phyloP scores from a whole-genome alignment of 495 filamentous ascomycete genomes.

The Penicillium silybi region DNA sequence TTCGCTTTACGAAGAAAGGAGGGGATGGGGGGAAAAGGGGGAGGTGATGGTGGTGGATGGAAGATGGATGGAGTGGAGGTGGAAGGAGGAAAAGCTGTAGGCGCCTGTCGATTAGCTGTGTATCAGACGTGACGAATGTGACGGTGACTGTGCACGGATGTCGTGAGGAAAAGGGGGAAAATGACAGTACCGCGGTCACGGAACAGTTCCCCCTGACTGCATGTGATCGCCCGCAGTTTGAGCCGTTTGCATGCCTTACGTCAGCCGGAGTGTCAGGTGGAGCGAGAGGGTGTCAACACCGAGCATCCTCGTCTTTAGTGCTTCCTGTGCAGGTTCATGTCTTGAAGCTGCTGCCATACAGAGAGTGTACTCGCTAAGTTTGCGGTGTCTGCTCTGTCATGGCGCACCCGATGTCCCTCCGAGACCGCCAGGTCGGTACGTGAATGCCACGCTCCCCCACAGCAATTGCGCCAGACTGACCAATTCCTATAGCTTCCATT shows the following conservation, averaged over 20 bases:
- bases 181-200: conserved; percentile 5
- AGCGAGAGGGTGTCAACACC: conserved; percentile 17
- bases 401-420: conserved; percentile 72
- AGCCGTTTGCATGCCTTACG: conserved; percentile 18
- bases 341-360: conserved; percentile 17
- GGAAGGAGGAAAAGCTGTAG: conserved; percentile 12
- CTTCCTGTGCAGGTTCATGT: conserved; percentile 9
- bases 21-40: conserved; percentile 18
- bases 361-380: conserved; percentile 8
- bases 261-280: conserved; percentile 18
- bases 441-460: conserved; percentile 16
- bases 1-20: conserved; percentile 44
- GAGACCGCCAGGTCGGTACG: conserved; percentile 95
- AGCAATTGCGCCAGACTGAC: conserved; percentile 22
- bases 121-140: not conserved
- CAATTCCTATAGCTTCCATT: conserved; percentile 68
- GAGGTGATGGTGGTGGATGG: conserved; percentile 24
- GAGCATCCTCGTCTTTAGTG: not conserved
- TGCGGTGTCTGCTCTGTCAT: conserved; percentile 45
- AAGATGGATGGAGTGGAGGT: conserved; percentile 13
- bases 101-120: conserved; percentile 2
- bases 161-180: not conserved
- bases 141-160: not conserved
- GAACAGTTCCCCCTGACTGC: not conserved
- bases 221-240: conserved; percentile 20